phyloP scores from a whole-genome alignment of 1,139 yeast genomes.

The Meyerozyma smithsonii region DNA sequence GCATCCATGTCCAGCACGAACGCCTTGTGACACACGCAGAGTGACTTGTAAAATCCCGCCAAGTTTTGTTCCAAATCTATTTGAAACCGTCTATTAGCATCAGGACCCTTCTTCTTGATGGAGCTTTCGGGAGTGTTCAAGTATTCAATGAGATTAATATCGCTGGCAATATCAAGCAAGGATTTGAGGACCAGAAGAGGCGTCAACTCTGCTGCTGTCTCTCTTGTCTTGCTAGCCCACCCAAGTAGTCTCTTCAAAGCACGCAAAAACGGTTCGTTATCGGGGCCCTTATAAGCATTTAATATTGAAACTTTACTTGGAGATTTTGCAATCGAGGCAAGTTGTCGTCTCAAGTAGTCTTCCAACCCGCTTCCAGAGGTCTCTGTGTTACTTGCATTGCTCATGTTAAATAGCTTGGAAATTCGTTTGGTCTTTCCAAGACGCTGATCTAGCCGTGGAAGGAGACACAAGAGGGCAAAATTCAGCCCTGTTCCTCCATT shows the following conservation, averaged over 20 bases:
- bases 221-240: neutral
- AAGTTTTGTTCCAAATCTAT: neutral
- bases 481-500: conserved; percentile 28
- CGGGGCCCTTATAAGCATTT: neutral
- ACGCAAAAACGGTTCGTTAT: neutral
- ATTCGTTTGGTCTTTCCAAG: conserved; percentile 21
- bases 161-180: neutral
- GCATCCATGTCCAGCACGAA: neutral
- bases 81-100: neutral
- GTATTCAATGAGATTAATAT: neutral
- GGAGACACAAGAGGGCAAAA: conserved; percentile 26
- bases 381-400: conserved; percentile 7
- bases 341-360: conserved; percentile 5
- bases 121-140: neutral
- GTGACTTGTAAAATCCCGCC: neutral
- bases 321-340: neutral
- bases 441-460: conserved; percentile 25
- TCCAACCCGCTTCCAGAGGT: conserved; percentile 6
- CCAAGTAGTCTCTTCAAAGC: neutral
- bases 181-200: neutral
- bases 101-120: neutral
- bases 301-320: neutral
- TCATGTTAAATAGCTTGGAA: conserved; percentile 22
- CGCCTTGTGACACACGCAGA: neutral
- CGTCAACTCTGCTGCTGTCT: neutral